Conservation (phyloP, 768 basidiomycete species). For the Tubosaeta sp. region DNA sequence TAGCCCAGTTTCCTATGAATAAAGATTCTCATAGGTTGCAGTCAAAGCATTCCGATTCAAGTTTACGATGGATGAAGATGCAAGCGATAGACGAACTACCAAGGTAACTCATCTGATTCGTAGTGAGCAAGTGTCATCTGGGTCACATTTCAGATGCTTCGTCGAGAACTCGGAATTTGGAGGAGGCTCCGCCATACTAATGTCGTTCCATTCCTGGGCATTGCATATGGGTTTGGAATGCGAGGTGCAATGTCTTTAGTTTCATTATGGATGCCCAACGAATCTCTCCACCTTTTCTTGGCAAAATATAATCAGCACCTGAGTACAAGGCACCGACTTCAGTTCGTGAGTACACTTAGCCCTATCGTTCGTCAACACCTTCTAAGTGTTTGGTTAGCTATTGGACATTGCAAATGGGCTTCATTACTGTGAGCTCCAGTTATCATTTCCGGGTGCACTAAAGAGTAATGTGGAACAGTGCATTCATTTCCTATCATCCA, state of each 20-base stretch:
- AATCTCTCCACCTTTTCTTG: constrained; percentile 20
- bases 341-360: constrained; percentile 7
- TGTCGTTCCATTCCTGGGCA: constrained; percentile 27
- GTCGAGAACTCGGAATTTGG: constrained; percentile 30
- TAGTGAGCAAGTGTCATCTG: too few relatives aligned
- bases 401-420: constrained; percentile 13
- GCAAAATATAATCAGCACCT: neutral
- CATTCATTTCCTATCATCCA: constrained; percentile 14
- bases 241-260: constrained; percentile 22
- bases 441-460: neutral
- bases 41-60: constrained; percentile 23
- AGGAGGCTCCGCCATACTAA: constrained; percentile 21
- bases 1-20: too few relatives aligned
- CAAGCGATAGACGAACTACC: neutral
- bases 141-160: constrained; percentile 12
- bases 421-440: constrained; percentile 4
- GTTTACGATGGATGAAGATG: neutral
- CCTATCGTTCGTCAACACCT: too few relatives aligned
- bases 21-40: constrained; percentile 12
- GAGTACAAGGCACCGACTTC: constrained; percentile 1
- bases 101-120: neutral
- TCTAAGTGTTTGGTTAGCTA: constrained; percentile 2
- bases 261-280: constrained; percentile 30
- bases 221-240: constrained; percentile 25
- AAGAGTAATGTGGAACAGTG: constrained; percentile 1